Base-by-base conservation (phyloP, 306 rosid genomes). In the Ormosia semicastrata region DNA sequence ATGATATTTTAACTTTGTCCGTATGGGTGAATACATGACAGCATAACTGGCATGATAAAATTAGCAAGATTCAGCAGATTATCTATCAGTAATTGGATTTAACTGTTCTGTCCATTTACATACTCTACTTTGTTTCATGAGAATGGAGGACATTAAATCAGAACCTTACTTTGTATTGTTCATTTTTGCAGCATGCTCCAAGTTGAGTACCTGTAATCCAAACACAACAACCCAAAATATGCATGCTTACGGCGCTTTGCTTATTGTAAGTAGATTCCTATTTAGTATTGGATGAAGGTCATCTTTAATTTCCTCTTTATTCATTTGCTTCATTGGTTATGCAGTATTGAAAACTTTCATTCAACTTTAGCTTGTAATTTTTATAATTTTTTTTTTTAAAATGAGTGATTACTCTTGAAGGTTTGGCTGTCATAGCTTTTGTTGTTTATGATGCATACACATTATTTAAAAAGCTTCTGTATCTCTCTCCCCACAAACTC, bases 111-210 rank as follows among this genome's bases (percentile, higher is more conserved):
- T 49, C 32, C 30, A 64, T 30, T 50, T 77, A 37, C 60, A 78
- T 63, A n/a, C 73, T 75, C 69, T 46, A 59, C 39, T 30, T 76
- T 9, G 54, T 39, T 78, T 73, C 58, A 17, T 53, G 81, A 50
- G 43, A 72, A 34, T 32, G 54, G 18, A 50, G 50, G 75, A 70
- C 57, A 68, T 43, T 36, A 34, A 46, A 47, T 80, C 37, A 64
- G 44, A 64, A 64, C 39, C 78, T 79, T 80, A 58, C 46, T 52
- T 46, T 87, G 57, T 65, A 36, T 77, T 86, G 75, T 80, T 82
- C 80, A 65, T 85, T 76, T 84, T 79, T 89, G 85, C 94, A 94
- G 98, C 53, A 72, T 94, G 98, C 93, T 89, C 92, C 89, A 80
- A 59, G 85, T 84, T 94, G 92, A 87, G 97, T 80, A 30, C 86